Percentiles rank a stretch among this genome's conserved stretches.
phyloP scores from a whole-genome alignment of 768 basidiomycete species.

The Glaciozyma antarctica region DNA sequence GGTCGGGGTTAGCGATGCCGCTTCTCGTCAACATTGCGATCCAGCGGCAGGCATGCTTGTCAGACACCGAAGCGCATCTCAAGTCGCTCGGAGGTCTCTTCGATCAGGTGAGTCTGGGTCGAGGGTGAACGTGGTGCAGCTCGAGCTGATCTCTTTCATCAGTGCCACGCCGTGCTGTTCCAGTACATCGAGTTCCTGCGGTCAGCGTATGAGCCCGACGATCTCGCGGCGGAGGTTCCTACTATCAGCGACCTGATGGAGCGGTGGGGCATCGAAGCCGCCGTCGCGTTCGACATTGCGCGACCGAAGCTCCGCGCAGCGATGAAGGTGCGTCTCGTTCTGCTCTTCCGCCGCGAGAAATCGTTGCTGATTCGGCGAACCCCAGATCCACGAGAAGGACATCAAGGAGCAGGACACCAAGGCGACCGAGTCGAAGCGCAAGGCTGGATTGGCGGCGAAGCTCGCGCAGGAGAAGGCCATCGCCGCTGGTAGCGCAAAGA shows the following conservation, averaged over 20 bases:
- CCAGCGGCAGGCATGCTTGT: conserved; percentile 77
- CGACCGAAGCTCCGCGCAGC: conserved; percentile 47
- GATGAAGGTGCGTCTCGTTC: conserved; percentile 24
- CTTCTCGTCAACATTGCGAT: conserved; percentile 86
- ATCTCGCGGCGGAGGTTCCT: conserved; percentile 68
- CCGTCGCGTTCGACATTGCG: conserved; percentile 88
- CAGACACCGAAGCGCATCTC: conserved; percentile 55
- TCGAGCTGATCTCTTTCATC: conserved; percentile 11
- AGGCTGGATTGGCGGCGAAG: conserved; percentile 1
- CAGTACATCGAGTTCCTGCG: conserved; percentile 86
- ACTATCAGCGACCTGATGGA: conserved; percentile 61
- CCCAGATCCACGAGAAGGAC: not conserved
- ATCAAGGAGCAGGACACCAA: not conserved
- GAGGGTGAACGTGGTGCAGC: not conserved
- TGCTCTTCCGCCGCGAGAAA: not conserved
- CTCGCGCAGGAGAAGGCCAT: not conserved
- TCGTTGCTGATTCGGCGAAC: not conserved
- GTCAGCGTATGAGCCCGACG: conserved; percentile 51
- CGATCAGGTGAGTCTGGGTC: conserved; percentile 60
- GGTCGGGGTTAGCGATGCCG: conserved; percentile 62
- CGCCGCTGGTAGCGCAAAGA: not conserved
- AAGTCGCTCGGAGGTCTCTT: conserved; percentile 80
- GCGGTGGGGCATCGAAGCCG: conserved; percentile 67
- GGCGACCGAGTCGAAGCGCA: not conserved
- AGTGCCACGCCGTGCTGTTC: conserved; percentile 84